Evolutionary conservation across 306 rosid species (phyloP), one percentile per base, ranked within the genome.

Genomic region (Castanospermum australe): DNA sequence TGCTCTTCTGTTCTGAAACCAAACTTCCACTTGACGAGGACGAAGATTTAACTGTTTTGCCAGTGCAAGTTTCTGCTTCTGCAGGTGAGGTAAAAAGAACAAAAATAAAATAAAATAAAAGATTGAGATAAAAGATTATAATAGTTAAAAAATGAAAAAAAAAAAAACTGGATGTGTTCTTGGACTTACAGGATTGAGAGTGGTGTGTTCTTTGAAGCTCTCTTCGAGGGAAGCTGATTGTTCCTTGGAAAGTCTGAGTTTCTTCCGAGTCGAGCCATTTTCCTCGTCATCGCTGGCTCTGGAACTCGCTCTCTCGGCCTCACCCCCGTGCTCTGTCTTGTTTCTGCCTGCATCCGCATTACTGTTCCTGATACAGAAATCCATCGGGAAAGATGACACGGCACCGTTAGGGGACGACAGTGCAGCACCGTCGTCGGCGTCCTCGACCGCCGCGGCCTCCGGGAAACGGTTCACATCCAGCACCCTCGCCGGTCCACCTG

Each of bases 1-100:
- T 62, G 96, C 96, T 81, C 96, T 91, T 82, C 96, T 82, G 67
- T 91, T 91, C 77, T 91, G 96, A 76, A 91, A 91, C 96, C 96
- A 91, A 1, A 91, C 96, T 64, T 91, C 96, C 10, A 91, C 96
- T 71, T 91, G 96, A n/a, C 96, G 86, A 0, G 96, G 90, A 72
- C 90, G 88, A 50, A 91, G 96, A 57, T 81, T 89, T 22, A 91
- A 82, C 87, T 89, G 88, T 62, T 82, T 91, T 3, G 96, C 93
- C 28, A 91, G 81, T 5, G 90, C 90, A 13, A 78, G 82, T 66
- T 91, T 91, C 75, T 91, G 96, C 80, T 91, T 89, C 96, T 91
- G 89, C 35, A 60, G 17, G 24, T 30, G 7, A 20, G 5, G 4
- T 4, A n/a, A 8, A 6, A 15, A 28, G 17, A 5, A 48, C 13